Evolutionary conservation across 1,284 basidiomycete genomes (phyloP).

Genomic region (Tilletiaria anomala): DNA sequence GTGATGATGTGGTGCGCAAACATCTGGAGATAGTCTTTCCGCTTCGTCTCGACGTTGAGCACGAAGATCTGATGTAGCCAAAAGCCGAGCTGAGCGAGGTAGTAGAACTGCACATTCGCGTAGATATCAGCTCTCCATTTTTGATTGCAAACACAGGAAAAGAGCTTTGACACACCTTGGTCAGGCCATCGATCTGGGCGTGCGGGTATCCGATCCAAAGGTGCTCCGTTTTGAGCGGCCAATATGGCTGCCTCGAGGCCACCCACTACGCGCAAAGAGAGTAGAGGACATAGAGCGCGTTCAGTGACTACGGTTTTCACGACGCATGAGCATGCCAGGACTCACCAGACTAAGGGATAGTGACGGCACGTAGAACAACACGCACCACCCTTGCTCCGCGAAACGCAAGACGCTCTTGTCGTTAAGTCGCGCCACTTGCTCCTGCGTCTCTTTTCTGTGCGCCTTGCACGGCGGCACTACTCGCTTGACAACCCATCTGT

Average conservation of each 20-base stretch:
- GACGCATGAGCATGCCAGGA: slow-evolving; percentile 19
- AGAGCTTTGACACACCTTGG: slow-evolving; percentile 46
- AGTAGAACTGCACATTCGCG: slow-evolving; percentile 22
- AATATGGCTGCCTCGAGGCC: slow-evolving; percentile 48
- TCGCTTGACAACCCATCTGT: slow-evolving; percentile 6
- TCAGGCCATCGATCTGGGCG: slow-evolving; percentile 55
- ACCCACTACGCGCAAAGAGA: slow-evolving; percentile 53
- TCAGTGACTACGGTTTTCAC: slow-evolving; percentile 4
- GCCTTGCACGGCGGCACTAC: background rate
- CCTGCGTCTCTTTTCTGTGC: background rate
- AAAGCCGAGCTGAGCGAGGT: slow-evolving; percentile 79
- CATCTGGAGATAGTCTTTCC: slow-evolving; percentile 92
- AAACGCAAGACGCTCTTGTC: slow-evolving; percentile 67
- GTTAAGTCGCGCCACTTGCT: slow-evolving; percentile 23
- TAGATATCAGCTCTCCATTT: too few relatives aligned
- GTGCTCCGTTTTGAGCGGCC: slow-evolving; percentile 52
- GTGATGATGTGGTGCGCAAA: slow-evolving; percentile 88
- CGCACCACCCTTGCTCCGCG: slow-evolving; percentile 84
- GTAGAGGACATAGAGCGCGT: slow-evolving; percentile 41
- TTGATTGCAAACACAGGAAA: background rate
- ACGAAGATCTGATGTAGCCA: slow-evolving; percentile 84
- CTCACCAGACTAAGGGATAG: slow-evolving; percentile 71
- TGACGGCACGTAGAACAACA: slow-evolving; percentile 62
- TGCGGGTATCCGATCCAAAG: slow-evolving; percentile 76
- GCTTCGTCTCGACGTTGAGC: slow-evolving; percentile 73